Base-by-base conservation (phyloP, 2,329 filamentous ascomycete genomes). In the Clarireedia hainanense region DNA sequence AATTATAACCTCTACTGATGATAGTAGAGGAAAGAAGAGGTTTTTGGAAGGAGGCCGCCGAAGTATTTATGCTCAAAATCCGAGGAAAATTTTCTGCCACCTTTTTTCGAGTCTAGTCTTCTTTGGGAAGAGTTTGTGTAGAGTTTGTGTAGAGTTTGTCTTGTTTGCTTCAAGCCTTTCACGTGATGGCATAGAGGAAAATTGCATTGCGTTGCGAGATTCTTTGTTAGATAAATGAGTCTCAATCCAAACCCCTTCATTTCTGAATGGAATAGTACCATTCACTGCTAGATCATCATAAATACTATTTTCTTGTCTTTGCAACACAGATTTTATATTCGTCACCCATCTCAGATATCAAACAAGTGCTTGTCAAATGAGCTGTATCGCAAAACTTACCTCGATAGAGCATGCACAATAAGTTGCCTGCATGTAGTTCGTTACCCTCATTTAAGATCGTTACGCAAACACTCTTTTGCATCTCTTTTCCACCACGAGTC, bases 1-100 rank as follows among this genome's bases (percentile, higher is more conserved):
- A 69, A 68, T 64, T 67, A 66, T 66, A 66, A 67, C 63, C 68
- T 63, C 63, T 69, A 71, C 68, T 70, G 69, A 71, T 69, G 58
- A 57, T 59, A 64, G 66, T 64, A 58, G 62, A 61, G 61, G 60
- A 56, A 61, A 57, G 60, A 58, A 60, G 52, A 49, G 15, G 23
- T 10, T 5, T 40, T 42, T 2, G 5, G 0, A 5, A 23, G 46
- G 39, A 47, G 48, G 49, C 26, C 27, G 34, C n/a, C 23, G 55
- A 55, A 46, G 57, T 20, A 56, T 64, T 61, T 60, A 50, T 59
- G 53, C 6, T 42, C 6, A 34, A 34, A 34, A 17, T 42, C 39
- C n/a, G n/a, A 34, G 17, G 2, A 45, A 47, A 52, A 30, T 40
- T 50, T 36, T 20, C 47, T 20, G 20, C 17, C 36, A 52, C 45